These are phyloP conservation scores for Syzygium aromaticum DNA, from an alignment of 345 rosid genomes.

Conservation along the genomic window DNA sequence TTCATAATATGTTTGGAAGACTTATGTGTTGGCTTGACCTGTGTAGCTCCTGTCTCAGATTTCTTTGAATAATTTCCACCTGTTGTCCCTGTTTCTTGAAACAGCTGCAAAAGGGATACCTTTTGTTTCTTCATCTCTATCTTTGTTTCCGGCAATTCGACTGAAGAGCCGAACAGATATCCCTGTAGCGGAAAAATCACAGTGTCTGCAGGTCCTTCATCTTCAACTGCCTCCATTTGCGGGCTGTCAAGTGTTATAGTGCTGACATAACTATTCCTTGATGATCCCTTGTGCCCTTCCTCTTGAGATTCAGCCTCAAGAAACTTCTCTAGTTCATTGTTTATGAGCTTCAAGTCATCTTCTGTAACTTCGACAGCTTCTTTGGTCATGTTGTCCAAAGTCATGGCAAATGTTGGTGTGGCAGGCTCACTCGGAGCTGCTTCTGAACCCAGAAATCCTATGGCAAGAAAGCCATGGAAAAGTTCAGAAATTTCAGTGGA, in stretches of 20 bases:
- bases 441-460: slow-evolving; percentile 82
- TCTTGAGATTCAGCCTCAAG: slow-evolving; percentile 77
- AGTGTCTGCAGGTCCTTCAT: slow-evolving; percentile 34
- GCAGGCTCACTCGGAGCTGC: slow-evolving; percentile 37
- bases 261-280: slow-evolving; percentile 63
- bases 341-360: slow-evolving; percentile 56
- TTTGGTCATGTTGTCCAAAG: slow-evolving; percentile 31
- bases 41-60: slow-evolving; percentile 31
- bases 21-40: slow-evolving; percentile 31
- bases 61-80: slow-evolving; percentile 26
- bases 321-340: slow-evolving; percentile 59
- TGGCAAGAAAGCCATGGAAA: slow-evolving; percentile 77
- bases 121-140: slow-evolving; percentile 44
- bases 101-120: slow-evolving; percentile 67
- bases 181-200: slow-evolving; percentile 65
- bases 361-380: slow-evolving; percentile 44
- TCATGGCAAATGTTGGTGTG: slow-evolving; percentile 62
- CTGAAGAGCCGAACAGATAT: slow-evolving; percentile 63
- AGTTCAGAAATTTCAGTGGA: slow-evolving; percentile 30
- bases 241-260: slow-evolving; percentile 42
- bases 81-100: slow-evolving; percentile 39
- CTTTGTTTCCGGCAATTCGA: slow-evolving; percentile 45
- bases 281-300: slow-evolving; percentile 41
- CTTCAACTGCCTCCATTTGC: slow-evolving; percentile 29
- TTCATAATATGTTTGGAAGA: slow-evolving; percentile 53